phyloP scores from a whole-genome alignment of 768 basidiomycete genomes.

The Kwoniella botswanensis region DNA sequence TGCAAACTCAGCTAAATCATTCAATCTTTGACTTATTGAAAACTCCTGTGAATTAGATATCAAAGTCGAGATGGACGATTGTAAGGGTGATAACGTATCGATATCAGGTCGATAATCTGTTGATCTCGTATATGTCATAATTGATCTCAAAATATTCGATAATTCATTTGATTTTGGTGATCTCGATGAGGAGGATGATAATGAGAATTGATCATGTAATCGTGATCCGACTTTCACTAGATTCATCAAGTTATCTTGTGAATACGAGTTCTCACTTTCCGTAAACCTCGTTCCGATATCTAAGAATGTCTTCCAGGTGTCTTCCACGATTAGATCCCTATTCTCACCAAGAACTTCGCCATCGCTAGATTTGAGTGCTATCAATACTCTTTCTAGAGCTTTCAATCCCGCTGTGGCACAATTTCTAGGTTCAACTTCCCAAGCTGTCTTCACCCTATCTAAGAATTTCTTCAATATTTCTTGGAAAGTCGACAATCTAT shows the following conservation, averaged over 20 bases:
- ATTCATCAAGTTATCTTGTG: slow-evolving; percentile 84
- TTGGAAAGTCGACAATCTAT: slow-evolving; percentile 71
- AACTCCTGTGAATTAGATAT: slow-evolving; percentile 71
- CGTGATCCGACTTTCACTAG: slow-evolving; percentile 71
- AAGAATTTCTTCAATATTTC: slow-evolving; percentile 79
- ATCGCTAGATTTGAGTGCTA: slow-evolving; percentile 58
- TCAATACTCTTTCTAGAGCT: slow-evolving; percentile 76
- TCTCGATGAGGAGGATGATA: slow-evolving; percentile 64
- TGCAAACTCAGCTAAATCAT: slow-evolving; percentile 81
- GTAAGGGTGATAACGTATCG: slow-evolving; percentile 66
- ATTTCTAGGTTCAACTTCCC: slow-evolving; percentile 69
- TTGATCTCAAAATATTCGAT: slow-evolving; percentile 78
- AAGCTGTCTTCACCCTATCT: slow-evolving; percentile 70
- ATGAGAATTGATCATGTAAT: slow-evolving; percentile 62
- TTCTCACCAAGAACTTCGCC: slow-evolving; percentile 32
- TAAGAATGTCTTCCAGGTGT: slow-evolving; percentile 73
- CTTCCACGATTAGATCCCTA: slow-evolving; percentile 61
- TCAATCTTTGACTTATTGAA: slow-evolving; percentile 71
- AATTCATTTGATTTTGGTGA: slow-evolving; percentile 61
- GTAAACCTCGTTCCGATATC: slow-evolving; percentile 64
- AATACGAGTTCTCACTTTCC: slow-evolving; percentile 63
- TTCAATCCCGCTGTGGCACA: slow-evolving; percentile 84
- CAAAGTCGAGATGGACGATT: slow-evolving; percentile 76
- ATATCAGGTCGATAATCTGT: slow-evolving; percentile 88
- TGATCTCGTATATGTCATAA: slow-evolving; percentile 73